These are phyloP conservation scores for Lomentospora prolificans DNA, from an alignment of 2,329 filamentous ascomycete species.

Conservation along the genomic window DNA sequence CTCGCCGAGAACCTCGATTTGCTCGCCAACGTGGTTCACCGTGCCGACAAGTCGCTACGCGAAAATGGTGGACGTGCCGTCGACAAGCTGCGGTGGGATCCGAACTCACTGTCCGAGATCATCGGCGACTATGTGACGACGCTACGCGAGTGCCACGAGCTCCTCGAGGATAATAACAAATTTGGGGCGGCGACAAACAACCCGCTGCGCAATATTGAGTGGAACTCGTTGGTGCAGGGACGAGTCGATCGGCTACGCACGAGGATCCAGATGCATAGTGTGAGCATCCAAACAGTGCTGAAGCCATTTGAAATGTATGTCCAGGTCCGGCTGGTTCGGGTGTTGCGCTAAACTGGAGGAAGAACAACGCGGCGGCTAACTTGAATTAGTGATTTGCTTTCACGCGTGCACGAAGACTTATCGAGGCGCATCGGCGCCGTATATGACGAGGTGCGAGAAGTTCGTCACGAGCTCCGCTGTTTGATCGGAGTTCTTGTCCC, in stretches of 20 bases:
- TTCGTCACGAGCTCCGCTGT: conserved; percentile 13
- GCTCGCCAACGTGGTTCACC: conserved; percentile 19
- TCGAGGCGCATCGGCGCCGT: conserved; percentile 8
- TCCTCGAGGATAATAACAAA: conserved; percentile 20
- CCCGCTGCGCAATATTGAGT: conserved; percentile 23
- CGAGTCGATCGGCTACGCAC: conserved; percentile 21
- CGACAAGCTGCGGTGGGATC: conserved; percentile 13
- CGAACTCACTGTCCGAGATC: conserved; percentile 15
- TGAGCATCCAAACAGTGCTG: conserved; percentile 22
- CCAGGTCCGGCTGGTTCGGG: not conserved
- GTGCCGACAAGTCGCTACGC: conserved; percentile 19
- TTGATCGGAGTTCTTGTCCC: conserved; percentile 15
- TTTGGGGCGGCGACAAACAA: conserved; percentile 16
- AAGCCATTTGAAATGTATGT: conserved; percentile 27
- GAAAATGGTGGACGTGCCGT: conserved; percentile 11
- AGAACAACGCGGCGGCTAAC: no score
- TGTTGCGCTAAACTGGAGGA: no score
- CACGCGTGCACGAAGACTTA: conserved; percentile 17
- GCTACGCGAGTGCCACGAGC: conserved; percentile 20
- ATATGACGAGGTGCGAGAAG: conserved; percentile 13
- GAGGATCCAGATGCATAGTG: conserved; percentile 23
- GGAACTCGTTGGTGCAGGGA: conserved; percentile 25
- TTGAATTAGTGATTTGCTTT: conserved; percentile 21
- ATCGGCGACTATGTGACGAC: conserved; percentile 23
- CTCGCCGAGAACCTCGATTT: conserved; percentile 22